Conservation (phyloP, 306 rosid species). For the Acacia confusa region DNA sequence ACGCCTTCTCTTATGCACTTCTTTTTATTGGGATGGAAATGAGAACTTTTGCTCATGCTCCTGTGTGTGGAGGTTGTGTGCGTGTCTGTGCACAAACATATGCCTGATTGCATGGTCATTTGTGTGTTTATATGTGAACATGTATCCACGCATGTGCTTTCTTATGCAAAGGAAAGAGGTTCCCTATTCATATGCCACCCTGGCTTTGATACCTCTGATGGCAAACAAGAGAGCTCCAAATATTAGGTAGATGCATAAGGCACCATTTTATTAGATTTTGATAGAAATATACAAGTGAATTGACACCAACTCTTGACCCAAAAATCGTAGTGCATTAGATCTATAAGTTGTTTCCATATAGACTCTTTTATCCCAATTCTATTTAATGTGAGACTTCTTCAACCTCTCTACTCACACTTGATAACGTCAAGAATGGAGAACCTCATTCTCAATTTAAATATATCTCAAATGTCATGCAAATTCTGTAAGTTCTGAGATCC, state of each 20-base stretch:
- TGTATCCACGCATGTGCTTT: neutral
- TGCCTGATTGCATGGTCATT: neutral
- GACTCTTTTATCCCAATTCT: neutral
- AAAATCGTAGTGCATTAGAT: neutral
- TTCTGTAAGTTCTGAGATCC: neutral
- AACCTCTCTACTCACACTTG: too few species aligned
- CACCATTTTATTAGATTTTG: too few species aligned
- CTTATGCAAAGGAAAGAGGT: neutral
- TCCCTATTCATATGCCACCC: neutral
- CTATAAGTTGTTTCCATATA: neutral
- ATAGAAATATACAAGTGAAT: too few species aligned
- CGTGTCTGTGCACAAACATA: neutral
- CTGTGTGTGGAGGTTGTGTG: neutral
- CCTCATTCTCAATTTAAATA: too few species aligned
- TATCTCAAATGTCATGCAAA: neutral
- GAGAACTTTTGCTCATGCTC: neutral
- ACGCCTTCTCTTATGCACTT: slow-evolving; percentile 3
- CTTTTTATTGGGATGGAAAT: neutral
- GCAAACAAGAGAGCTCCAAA: too few species aligned
- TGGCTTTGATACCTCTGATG: too few species aligned
- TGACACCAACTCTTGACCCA: neutral
- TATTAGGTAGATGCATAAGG: too few species aligned
- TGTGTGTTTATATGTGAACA: neutral
- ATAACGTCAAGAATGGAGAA: too few species aligned
- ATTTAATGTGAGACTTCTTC: too few species aligned